Evolutionary conservation across 306 rosid species (phyloP).

Genomic region (Citrullus colocynthis): DNA sequence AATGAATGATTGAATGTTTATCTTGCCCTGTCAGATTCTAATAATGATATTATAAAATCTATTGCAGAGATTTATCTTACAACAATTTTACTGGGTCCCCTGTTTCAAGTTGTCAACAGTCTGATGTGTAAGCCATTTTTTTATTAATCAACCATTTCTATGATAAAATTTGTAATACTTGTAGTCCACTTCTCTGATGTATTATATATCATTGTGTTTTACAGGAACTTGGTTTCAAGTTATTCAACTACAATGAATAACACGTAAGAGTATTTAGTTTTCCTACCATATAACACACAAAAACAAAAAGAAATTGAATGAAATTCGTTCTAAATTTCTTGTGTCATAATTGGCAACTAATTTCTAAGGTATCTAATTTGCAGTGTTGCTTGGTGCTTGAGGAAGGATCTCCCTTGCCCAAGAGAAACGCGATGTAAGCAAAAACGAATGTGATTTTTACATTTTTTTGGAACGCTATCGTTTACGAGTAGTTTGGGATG

Average conservation of each 20-base stretch:
- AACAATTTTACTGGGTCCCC: conserved; percentile 45
- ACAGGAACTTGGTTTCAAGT: conserved; percentile 67
- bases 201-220: neutral
- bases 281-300: too few relatives aligned
- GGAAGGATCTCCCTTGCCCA: conserved; percentile 51
- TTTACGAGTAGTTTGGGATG: too few relatives aligned
- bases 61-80: conserved; percentile 74
- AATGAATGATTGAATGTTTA: neutral
- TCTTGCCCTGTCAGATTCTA: neutral
- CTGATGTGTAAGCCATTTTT: conserved; percentile 42
- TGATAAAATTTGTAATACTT: neutral
- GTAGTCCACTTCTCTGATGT: neutral
- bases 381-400: conserved; percentile 41
- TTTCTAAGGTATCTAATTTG: conserved; percentile 9
- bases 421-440: conserved; percentile 37
- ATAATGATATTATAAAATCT: neutral
- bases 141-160: neutral
- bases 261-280: conserved; percentile 23
- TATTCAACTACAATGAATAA: conserved; percentile 24
- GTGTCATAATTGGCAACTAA: neutral
- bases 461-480: too few relatives aligned
- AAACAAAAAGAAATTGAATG: too few relatives aligned
- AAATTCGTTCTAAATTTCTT: neutral
- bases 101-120: conserved; percentile 28
- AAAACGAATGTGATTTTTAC: neutral